Percentiles rank a stretch among this genome's conserved stretches.
Evolutionary conservation across 768 basidiomycete genomes (phyloP).

Genomic region (Amanita subjunquillea): DNA sequence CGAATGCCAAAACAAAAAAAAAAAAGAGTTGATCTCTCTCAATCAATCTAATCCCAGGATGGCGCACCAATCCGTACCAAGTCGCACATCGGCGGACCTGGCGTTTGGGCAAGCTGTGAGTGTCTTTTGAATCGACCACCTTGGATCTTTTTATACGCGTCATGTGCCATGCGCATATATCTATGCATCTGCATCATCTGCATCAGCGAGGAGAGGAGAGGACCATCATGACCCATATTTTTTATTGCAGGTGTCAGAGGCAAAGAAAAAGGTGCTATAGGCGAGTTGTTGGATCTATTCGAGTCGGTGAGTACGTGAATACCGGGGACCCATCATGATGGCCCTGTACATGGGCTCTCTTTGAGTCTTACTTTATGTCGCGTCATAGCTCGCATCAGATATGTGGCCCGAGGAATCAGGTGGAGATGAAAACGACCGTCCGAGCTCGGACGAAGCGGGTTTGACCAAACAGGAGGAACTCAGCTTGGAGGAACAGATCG

Average conservation of each 20-base stretch:
- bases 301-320: slow-evolving; percentile 43
- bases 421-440: slow-evolving; percentile 7
- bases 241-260: slow-evolving; percentile 52
- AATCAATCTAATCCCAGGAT: slow-evolving; percentile 30
- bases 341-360: not conserved
- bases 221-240: too few relatives aligned
- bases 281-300: slow-evolving; percentile 72
- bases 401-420: slow-evolving; percentile 49
- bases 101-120: slow-evolving; percentile 75
- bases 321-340: not conserved
- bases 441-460: slow-evolving; percentile 9
- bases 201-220: too few relatives aligned
- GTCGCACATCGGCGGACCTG: slow-evolving; percentile 65
- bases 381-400: slow-evolving; percentile 50
- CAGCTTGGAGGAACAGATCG: slow-evolving; percentile 62
- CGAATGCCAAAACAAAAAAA: too few relatives aligned
- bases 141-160: not conserved
- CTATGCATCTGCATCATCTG: too few relatives aligned
- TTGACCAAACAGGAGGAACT: slow-evolving; percentile 20
- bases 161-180: not conserved
- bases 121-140: not conserved
- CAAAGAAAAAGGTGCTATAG: slow-evolving; percentile 68
- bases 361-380: not conserved
- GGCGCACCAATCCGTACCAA: slow-evolving; percentile 61
- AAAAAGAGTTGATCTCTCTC: too few relatives aligned